phyloP scores from a whole-genome alignment of 768 basidiomycete genomes.

The Leccinum fibrillosum region DNA sequence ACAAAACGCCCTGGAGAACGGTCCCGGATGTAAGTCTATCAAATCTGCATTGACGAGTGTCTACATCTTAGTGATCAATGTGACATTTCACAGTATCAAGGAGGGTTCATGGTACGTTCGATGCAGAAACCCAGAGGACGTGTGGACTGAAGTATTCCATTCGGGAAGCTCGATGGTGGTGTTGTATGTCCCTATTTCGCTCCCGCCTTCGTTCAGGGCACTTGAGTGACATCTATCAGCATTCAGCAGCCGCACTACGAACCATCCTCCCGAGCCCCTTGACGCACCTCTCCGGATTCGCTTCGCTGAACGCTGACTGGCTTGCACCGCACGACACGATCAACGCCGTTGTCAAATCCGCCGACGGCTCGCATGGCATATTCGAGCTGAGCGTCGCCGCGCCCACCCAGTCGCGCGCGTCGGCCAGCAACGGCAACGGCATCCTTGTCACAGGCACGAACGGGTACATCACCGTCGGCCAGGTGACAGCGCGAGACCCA shows the following conservation, averaged over 20 bases:
- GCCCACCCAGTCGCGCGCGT: conserved; percentile 42
- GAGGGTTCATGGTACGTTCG: conserved; percentile 71
- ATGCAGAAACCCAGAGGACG: neutral
- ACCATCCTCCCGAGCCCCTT: conserved; percentile 52
- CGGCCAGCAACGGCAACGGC: conserved; percentile 22
- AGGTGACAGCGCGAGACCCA: conserved; percentile 24
- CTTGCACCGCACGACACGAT: conserved; percentile 82
- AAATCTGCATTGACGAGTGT: neutral
- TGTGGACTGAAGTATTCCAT: neutral
- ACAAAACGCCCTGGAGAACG: conserved; percentile 81
- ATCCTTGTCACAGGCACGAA: conserved; percentile 56
- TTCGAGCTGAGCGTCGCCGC: conserved; percentile 63
- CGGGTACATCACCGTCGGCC: conserved; percentile 54
- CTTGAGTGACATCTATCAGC: conserved; percentile 37
- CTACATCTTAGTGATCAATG: neutral
- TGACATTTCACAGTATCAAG: conserved; percentile 54
- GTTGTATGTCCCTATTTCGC: conserved; percentile 49
- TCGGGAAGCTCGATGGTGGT: conserved; percentile 66
- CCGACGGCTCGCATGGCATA: conserved; percentile 55
- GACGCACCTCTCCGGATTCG: conserved; percentile 57
- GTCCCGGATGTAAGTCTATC: conserved; percentile 63
- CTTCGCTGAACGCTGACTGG: conserved; percentile 67
- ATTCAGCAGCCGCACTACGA: conserved; percentile 63
- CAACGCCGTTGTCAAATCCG: conserved; percentile 45
- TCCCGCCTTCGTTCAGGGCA: neutral